These are phyloP conservation scores for Acacia concinna DNA, from an alignment of 331 rosid genomes.

Conservation along the genomic window DNA sequence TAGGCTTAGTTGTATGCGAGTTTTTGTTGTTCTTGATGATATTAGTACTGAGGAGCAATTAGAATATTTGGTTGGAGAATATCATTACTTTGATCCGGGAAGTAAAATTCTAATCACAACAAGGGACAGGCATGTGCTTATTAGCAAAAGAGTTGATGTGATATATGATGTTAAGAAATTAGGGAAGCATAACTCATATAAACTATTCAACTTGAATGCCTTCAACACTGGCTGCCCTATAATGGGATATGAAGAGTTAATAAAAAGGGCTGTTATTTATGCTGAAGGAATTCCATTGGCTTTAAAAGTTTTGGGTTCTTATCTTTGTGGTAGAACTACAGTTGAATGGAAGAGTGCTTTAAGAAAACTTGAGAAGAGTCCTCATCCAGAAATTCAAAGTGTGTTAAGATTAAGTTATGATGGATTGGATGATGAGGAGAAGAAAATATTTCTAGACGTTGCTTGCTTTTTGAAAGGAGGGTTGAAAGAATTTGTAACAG, in stretches of 20 bases:
- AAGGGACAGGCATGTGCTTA: slow-evolving; percentile 7
- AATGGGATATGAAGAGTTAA: background rate
- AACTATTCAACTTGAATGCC: background rate
- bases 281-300: background rate
- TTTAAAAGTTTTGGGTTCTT: background rate
- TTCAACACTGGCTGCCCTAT: background rate
- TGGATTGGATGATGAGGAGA: background rate
- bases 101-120: slow-evolving; percentile 4
- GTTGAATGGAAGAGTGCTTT: background rate
- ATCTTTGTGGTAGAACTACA: background rate
- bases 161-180: background rate
- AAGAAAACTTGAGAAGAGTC: background rate
- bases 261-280: background rate
- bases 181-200: background rate
- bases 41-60: slow-evolving; percentile 1
- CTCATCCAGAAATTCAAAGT: background rate
- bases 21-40: slow-evolving; percentile 23
- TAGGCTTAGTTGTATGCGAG: background rate
- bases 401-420: background rate
- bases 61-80: background rate
- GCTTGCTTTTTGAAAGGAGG: background rate
- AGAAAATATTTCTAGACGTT: background rate
- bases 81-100: background rate
- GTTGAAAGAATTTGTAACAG: background rate
- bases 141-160: background rate